A percentile compares a stretch with the other conserved stretches of the same genome.
Conservation (phyloP, 2,329 filamentous ascomycete genomes). For the Tolypocladium amazonense region DNA sequence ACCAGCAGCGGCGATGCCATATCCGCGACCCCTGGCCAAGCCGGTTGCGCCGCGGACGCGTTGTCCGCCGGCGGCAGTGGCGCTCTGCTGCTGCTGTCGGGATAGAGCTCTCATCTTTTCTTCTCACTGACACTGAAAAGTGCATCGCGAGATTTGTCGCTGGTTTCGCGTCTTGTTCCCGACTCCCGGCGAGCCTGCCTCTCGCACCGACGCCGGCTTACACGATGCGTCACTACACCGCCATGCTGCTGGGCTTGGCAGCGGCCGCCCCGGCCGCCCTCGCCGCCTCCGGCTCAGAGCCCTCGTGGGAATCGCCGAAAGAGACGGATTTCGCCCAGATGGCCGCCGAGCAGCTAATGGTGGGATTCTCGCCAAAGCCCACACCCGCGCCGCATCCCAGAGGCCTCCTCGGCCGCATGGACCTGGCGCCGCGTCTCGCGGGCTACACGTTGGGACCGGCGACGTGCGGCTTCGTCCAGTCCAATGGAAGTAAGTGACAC, state of each 20-base stretch:
- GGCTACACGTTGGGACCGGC: constrained; percentile 15
- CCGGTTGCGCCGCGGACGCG: not conserved
- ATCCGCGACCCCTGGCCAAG: not conserved
- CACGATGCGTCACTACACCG: not conserved
- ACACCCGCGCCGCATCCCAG: constrained; percentile 14
- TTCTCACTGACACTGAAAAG: not conserved
- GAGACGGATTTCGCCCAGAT: constrained; percentile 12
- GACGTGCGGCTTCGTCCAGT: constrained; percentile 20
- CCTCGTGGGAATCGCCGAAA: constrained; percentile 17
- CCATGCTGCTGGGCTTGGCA: not conserved
- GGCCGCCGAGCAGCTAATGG: constrained; percentile 12
- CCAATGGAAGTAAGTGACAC: constrained; percentile 16
- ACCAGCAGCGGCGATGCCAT: not conserved
- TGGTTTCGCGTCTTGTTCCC: not conserved
- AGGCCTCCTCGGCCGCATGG: constrained; percentile 16
- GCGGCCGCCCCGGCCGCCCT: not conserved
- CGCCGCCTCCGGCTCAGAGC: constrained; percentile 9
- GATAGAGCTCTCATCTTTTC: not conserved
- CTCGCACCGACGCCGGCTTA: not conserved
- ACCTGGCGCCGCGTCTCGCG: constrained; percentile 14
- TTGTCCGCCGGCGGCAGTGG: not conserved
- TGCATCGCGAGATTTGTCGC: not conserved
- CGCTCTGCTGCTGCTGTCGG: not conserved
- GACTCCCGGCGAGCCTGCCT: not conserved
- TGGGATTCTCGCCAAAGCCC: constrained; percentile 20